phyloP scores from a whole-genome alignment of 805 yeast species.

The Saturnispora saitoi region DNA sequence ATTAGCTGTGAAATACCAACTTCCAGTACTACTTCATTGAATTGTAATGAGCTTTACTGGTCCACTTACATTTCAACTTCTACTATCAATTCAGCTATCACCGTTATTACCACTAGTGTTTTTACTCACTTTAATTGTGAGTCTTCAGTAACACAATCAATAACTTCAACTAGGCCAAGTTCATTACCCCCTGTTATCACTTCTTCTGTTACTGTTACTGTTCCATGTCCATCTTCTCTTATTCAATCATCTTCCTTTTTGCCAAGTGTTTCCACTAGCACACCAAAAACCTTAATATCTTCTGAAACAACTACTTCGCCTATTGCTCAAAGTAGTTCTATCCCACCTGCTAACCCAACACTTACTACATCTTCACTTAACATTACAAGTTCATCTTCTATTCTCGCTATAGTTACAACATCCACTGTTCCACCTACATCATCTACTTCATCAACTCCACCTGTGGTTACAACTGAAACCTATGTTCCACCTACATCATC shows the following conservation, averaged over 20 bases:
- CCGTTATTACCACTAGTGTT: neutral
- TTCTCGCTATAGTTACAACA: too few species aligned
- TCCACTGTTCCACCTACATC: too few species aligned
- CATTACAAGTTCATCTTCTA: too few species aligned
- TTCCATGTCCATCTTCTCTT: neutral
- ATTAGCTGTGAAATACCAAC: conserved; percentile 5
- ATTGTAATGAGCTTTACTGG: conserved; percentile 1
- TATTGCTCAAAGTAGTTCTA: neutral
- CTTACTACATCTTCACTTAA: too few species aligned
- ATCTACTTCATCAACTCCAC: neutral
- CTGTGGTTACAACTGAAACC: neutral
- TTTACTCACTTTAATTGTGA: conserved; percentile 3
- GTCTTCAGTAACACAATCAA: neutral
- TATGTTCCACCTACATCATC: neutral
- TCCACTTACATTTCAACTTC: neutral
- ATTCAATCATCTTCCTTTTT: neutral
- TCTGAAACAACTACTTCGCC: conserved; percentile 4
- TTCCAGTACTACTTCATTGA: conserved; percentile 1
- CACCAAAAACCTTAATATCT: too few species aligned
- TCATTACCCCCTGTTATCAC: neutral
- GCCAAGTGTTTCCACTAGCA: too few species aligned
- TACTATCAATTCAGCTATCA: neutral
- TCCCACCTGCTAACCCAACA: neutral
- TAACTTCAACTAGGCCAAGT: neutral
- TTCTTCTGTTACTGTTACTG: conserved; percentile 1